Base-by-base conservation (phyloP, 768 basidiomycete species). In the Lyophyllum shimeji region DNA sequence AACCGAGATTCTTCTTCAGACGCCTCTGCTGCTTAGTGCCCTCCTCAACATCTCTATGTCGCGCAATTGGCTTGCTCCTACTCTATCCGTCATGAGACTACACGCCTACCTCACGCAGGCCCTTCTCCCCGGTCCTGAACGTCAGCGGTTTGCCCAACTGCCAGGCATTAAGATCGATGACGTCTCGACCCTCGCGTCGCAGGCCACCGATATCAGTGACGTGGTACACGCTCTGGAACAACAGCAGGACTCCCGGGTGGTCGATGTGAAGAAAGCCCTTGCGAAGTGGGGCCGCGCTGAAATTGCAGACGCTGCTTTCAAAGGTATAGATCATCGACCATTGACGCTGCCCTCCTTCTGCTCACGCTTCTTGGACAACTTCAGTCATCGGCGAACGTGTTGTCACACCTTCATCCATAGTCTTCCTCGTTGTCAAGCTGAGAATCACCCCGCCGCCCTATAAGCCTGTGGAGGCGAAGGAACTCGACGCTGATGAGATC, bases 351-450 rank as follows among this genome's bases (percentile, higher is more conserved):
- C 0, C 15, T 33, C 5, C 34, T 20, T 45, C 20, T 34, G 49
- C 25, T 54, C 18, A 34, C 21, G 37, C 17, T 29, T 12, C 27
- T 52, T 31, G 17, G n/a, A 2, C 15, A 3, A 42, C 18, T 42
- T 7, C 55, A 94, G 95, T 99, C 50, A 90, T 93, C 57, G 96
- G 92, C 52, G 97, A 99, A 72, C 86, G 86, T 15, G 71, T 89
- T 31, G 84, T 98, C 33, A 89, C 91, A 0, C 95, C 96, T 0
- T 89, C 89, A 1, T 85, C 96, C 0, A 89, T 98, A 59, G 91
- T 97, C 23, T 88, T 86, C 65, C 82, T 98, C 39, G 78, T 90
- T 27, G 82, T 96, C 69, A 94, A 95, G 70, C 77, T 95, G 18
- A 88, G 91, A 17, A 65, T 97, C 44, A 71, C 78, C 21, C 84